phyloP scores from a whole-genome alignment of 2,329 filamentous ascomycete species.

The Monosporascus sp. region DNA sequence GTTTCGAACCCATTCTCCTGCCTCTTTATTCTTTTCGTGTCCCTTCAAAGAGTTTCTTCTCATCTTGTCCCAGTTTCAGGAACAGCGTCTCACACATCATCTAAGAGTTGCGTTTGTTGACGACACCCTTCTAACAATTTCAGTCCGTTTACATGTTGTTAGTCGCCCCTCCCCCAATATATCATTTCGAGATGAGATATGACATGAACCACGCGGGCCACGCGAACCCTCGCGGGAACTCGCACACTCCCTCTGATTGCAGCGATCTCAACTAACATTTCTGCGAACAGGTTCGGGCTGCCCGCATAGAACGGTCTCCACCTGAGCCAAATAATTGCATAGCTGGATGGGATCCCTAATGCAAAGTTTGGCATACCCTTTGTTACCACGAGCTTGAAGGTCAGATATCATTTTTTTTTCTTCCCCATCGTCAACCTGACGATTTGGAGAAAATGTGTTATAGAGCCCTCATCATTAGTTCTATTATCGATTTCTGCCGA shows the following conservation, averaged over 20 bases:
- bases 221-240: conserved; percentile 30
- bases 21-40: conserved; percentile 21
- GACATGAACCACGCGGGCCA: conserved; percentile 22
- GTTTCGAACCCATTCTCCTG: conserved; percentile 22
- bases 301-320: conserved; percentile 34
- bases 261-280: conserved; percentile 27
- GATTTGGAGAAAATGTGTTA: background rate
- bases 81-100: conserved; percentile 26
- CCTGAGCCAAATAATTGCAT: conserved; percentile 20
- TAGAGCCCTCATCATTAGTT: too few relatives aligned
- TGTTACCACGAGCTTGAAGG: conserved; percentile 5
- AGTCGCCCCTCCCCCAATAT: conserved; percentile 2
- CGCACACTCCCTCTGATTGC: conserved; percentile 31
- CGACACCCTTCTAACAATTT: conserved; percentile 11
- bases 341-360: conserved; percentile 6
- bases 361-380: conserved; percentile 14
- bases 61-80: conserved; percentile 19
- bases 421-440: background rate
- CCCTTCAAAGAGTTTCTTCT: conserved; percentile 18
- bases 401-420: conserved; percentile 12
- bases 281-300: conserved; percentile 43
- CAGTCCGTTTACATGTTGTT: conserved; percentile 16
- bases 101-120: conserved; percentile 10
- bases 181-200: conserved; percentile 18
- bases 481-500: background rate